Evolutionary conservation across 1,284 basidiomycete species (phyloP).

Genomic region (Puccinia coronata): DNA sequence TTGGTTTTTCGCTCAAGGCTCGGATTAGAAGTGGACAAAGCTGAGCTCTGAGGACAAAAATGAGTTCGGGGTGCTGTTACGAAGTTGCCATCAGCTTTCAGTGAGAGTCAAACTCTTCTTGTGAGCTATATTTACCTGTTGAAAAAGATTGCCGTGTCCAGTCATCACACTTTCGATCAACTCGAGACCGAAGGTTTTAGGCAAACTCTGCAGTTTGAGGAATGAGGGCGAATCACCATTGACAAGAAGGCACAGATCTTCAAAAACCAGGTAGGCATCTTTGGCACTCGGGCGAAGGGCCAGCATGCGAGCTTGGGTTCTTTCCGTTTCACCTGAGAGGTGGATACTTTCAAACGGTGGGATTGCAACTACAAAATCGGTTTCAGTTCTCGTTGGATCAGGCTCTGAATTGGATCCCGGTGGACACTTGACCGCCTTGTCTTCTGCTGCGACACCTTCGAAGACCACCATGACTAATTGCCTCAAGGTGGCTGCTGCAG

Average conservation of each 20-base stretch:
- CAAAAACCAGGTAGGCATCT: slow-evolving; percentile 84
- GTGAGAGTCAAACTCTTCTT: not conserved
- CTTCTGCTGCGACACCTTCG: slow-evolving; percentile 85
- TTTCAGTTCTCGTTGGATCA: slow-evolving; percentile 20
- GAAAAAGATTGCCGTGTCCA: slow-evolving; percentile 85
- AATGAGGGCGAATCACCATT: slow-evolving; percentile 73
- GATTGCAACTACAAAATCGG: slow-evolving; percentile 49
- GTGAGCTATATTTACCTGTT: slow-evolving; percentile 65
- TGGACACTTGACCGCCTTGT: slow-evolving; percentile 59
- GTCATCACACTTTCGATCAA: slow-evolving; percentile 94
- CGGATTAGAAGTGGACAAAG: slow-evolving; percentile 87
- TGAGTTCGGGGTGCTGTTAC: slow-evolving; percentile 73
- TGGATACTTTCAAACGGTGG: slow-evolving; percentile 47
- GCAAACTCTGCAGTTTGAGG: slow-evolving; percentile 77
- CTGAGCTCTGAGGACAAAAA: slow-evolving; percentile 79
- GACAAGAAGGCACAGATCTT: slow-evolving; percentile 83
- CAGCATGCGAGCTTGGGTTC: slow-evolving; percentile 57
- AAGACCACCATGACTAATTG: slow-evolving; percentile 98
- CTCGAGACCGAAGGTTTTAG: slow-evolving; percentile 91
- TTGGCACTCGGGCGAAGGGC: slow-evolving; percentile 73
- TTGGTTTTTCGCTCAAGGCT: slow-evolving; percentile 75
- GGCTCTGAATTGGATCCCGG: slow-evolving; percentile 55
- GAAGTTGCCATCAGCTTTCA: slow-evolving; percentile 33
- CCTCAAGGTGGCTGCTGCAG: slow-evolving; percentile 90
- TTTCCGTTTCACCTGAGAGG: slow-evolving; percentile 41